Evolutionary conservation across 805 yeast genomes (phyloP).

Genomic region (Candida nanaspora): DNA sequence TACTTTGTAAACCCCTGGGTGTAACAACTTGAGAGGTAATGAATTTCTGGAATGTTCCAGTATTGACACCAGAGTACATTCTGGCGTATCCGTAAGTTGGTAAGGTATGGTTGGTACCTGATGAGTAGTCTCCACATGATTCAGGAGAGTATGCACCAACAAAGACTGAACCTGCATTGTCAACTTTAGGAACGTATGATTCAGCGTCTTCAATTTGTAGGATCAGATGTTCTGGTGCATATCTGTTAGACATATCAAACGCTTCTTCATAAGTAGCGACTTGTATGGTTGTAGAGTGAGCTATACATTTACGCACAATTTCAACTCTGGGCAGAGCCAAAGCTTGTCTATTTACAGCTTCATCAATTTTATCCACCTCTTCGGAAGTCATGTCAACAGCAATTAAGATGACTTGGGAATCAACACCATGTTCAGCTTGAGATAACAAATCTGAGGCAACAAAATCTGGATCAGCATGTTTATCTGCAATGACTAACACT

Average conservation of each 20-base stretch:
- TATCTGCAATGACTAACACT: conserved; percentile 92
- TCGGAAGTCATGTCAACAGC: conserved; percentile 63
- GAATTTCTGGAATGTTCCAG: conserved; percentile 91
- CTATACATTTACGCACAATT: conserved; percentile 85
- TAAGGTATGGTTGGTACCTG: conserved; percentile 96
- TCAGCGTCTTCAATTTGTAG: conserved; percentile 80
- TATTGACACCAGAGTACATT: conserved; percentile 96
- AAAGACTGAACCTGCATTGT: conserved; percentile 93
- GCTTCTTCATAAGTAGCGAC: conserved; percentile 75
- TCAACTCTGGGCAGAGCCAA: conserved; percentile 81
- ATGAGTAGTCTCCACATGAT: conserved; percentile 96
- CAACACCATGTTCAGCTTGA: conserved; percentile 98
- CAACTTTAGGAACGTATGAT: conserved; percentile 61
- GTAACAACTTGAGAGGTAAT: conserved; percentile 91
- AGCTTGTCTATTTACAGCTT: conserved; percentile 83
- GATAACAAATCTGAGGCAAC: conserved; percentile 95
- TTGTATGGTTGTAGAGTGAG: conserved; percentile 77
- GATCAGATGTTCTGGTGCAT: conserved; percentile 97
- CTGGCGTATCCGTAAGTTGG: conserved; percentile 98
- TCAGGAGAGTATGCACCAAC: conserved; percentile 97
- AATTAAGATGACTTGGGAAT: conserved; percentile 90
- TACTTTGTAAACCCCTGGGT: conserved; percentile 73
- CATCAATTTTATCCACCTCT: conserved; percentile 65
- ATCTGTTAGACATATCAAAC: conserved; percentile 75
- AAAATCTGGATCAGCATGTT: conserved; percentile 82